Evolutionary conservation across 495 filamentous ascomycete species (phyloP), one percentile per base, ranked within the genome.

Genomic region (Pseudomonodictys pantanalensis): DNA sequence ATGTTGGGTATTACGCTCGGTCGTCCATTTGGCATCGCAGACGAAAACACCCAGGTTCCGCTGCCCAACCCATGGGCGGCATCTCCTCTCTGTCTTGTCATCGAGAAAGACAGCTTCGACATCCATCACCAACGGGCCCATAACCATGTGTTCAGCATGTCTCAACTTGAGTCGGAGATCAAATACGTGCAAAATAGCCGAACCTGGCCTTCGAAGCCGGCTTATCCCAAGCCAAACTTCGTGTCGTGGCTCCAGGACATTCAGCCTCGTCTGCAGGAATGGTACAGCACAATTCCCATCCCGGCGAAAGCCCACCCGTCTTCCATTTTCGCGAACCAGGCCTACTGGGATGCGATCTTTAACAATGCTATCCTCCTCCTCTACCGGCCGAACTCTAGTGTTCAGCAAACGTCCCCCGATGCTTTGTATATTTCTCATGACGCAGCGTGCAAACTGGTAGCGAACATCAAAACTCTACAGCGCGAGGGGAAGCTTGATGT

Each of bases 281-380:
- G 66, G 66, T 58, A 62, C 38, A 53, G 59, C 38, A 57, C 33
- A 11, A 68, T 66, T 39, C 66, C 66, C 10, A 50, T 62, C 20
- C 58, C 56, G 54, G 29, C 51, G 4, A 62, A 54, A 56, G 53
- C 66, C 9, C 57, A 68, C 41, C 66, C 62, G 24, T 59, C 58
- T 39, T 62, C 56, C 10, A 68, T 65, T 35, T 68, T 65, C 41
- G 53, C 66, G 7, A 53, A 66, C 22, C 62, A 68, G 43, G 45
- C 38, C 23, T 68, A 60, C 51, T 68, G 66, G 66, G 66, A 68
- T 41, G 52, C 66, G n/a, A 68, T 49, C 24, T 68, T 60, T 48
- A 48, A 62, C 8, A 68, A 62, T 20, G 46, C 62, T 0, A 35
- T 68, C 10, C 52, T 68, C 20, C 26, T 68, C 32, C 66, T 68